phyloP scores from a whole-genome alignment of 345 rosid genomes.

The Noccaea bulbosa region DNA sequence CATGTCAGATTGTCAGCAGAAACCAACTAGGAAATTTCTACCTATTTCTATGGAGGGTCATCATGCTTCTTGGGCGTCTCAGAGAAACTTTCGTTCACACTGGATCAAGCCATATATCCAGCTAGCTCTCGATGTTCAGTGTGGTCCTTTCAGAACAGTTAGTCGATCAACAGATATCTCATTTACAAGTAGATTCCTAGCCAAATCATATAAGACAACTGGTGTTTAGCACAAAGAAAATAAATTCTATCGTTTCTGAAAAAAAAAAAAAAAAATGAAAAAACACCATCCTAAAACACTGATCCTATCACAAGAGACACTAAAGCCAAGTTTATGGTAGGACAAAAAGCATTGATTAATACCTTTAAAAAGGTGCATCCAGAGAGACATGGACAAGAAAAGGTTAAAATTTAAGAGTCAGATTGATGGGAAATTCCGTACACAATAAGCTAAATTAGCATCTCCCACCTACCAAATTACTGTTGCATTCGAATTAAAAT shows the following conservation, averaged over 20 bases:
- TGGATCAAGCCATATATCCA: constrained; percentile 41
- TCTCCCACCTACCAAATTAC: constrained; percentile 32
- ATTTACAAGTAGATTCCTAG: constrained; percentile 28
- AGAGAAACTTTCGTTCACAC: constrained; percentile 34
- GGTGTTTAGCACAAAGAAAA: constrained; percentile 16
- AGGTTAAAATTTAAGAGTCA: neutral
- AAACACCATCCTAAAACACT: neutral
- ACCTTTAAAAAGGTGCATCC: constrained; percentile 8
- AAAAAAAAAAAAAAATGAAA: too few species aligned
- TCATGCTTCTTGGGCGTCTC: constrained; percentile 43
- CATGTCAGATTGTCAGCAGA: constrained; percentile 23
- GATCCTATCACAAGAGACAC: constrained; percentile 30
- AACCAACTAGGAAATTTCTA: constrained; percentile 34
- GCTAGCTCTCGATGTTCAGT: constrained; percentile 31
- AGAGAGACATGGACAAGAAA: neutral
- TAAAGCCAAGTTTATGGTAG: neutral
- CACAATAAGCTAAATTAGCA: constrained; percentile 22
- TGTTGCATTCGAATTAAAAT: constrained; percentile 5
- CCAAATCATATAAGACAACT: constrained; percentile 29
- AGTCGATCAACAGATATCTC: constrained; percentile 36
- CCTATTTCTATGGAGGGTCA: constrained; percentile 44
- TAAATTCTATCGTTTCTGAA: neutral
- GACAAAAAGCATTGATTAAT: constrained; percentile 8
- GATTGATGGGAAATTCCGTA: neutral
- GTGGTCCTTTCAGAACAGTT: constrained; percentile 34